Percentiles rank a stretch among this genome's conserved stretches.
Evolutionary conservation across 192 early-diverging fungal genomes (phyloP).

Genomic region (Podila horticola): DNA sequence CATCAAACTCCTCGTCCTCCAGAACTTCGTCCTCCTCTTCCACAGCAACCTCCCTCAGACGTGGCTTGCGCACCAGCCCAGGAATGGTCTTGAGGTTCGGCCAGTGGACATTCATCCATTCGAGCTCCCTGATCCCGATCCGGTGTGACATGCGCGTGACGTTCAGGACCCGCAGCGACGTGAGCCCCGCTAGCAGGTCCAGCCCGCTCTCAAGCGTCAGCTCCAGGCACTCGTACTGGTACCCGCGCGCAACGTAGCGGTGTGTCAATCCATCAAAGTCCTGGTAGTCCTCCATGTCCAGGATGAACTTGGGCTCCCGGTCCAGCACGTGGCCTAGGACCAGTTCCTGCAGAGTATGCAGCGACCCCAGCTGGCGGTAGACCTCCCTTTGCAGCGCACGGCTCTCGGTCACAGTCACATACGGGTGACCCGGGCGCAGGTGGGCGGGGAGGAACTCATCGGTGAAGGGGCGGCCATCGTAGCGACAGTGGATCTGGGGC

Average conservation of each 20-base stretch:
- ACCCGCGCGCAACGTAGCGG: neutral
- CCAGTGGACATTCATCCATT: constrained; percentile 2
- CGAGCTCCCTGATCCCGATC: neutral
- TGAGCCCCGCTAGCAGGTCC: neutral
- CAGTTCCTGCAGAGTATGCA: neutral
- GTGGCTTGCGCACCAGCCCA: neutral
- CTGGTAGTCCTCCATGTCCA: constrained; percentile 1
- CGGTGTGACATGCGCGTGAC: neutral
- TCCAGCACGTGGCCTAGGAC: neutral
- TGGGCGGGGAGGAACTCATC: neutral
- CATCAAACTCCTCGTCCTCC: neutral
- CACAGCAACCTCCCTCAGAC: no score
- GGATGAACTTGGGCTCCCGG: neutral
- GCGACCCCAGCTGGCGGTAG: neutral
- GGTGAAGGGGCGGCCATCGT: neutral
- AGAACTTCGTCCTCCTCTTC: neutral
- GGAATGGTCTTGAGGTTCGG: neutral
- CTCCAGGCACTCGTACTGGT: neutral
- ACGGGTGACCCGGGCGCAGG: neutral
- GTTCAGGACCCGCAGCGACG: neutral
- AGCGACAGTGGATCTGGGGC: neutral
- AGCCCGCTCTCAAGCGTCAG: neutral
- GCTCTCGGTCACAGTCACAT: neutral
- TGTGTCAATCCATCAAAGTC: neutral
- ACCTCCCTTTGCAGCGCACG: neutral